Percentiles rank a stretch among this genome's conserved stretches.
These are phyloP conservation scores for Pulveroboletus sp. DNA, from an alignment of 768 basidiomycete genomes.

Conservation along the genomic window DNA sequence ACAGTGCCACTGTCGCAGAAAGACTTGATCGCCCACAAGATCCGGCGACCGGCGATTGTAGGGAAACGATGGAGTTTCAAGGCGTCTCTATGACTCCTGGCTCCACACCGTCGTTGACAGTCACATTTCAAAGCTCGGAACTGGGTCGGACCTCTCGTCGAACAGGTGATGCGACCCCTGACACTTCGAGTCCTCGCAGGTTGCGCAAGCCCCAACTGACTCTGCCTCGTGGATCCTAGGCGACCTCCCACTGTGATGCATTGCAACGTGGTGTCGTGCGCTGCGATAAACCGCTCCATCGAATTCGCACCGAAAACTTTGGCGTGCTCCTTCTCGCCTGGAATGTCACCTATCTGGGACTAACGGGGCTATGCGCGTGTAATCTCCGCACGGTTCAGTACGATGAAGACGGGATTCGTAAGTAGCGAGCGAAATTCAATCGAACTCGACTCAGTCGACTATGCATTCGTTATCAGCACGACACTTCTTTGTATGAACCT, in stretches of 20 bases:
- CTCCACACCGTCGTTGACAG: neutral
- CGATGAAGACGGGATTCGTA: neutral
- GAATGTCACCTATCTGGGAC: slow-evolving; percentile 6
- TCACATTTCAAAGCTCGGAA: neutral
- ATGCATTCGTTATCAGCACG: slow-evolving; percentile 1
- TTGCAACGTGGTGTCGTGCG: slow-evolving; percentile 5
- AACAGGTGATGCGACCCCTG: neutral
- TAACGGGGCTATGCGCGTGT: slow-evolving; percentile 12
- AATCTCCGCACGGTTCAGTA: slow-evolving; percentile 19
- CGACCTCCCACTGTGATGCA: neutral
- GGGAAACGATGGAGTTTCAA: slow-evolving; percentile 3
- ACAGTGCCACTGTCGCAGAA: neutral
- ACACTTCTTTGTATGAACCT: slow-evolving; percentile 12
- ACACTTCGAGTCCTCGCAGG: neutral
- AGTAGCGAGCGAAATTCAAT: neutral
- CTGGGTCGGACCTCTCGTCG: neutral
- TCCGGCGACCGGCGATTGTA: slow-evolving; percentile 15
- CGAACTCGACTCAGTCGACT: neutral
- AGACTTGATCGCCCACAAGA: neutral
- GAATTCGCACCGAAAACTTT: slow-evolving; percentile 1
- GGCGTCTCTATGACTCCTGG: neutral
- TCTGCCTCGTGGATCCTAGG: neutral
- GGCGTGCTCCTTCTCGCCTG: slow-evolving; percentile 6
- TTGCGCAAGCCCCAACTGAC: neutral
- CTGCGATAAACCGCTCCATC: neutral